phyloP scores from a whole-genome alignment of 305 asterid genomes.

The Rubia peregrina region DNA sequence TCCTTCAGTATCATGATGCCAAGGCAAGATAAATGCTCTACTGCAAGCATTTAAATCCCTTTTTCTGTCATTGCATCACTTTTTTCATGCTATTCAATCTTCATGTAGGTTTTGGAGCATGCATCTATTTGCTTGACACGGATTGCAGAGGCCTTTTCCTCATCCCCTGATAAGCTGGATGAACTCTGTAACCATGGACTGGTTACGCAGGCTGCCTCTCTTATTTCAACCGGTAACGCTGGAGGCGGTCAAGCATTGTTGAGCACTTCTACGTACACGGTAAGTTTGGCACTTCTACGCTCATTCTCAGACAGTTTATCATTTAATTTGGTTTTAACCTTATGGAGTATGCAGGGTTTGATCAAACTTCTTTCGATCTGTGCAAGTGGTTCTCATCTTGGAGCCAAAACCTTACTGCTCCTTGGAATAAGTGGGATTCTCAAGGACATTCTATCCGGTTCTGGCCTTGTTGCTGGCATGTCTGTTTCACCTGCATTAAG shows the following conservation, averaged over 20 bases:
- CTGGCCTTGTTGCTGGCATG: conserved; percentile 68
- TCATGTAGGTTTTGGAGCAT: conserved; percentile 78
- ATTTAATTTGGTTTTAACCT: conserved; percentile 24
- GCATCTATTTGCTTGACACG: conserved; percentile 97
- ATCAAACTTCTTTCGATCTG: conserved; percentile 88
- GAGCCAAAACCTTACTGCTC: conserved; percentile 75
- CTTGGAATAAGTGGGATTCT: conserved; percentile 93
- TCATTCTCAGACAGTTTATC: neutral
- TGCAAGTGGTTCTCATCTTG: conserved; percentile 88
- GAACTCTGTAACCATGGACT: conserved; percentile 95
- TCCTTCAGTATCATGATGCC: conserved; percentile 95
- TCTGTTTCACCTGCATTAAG: conserved; percentile 89
- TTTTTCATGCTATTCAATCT: conserved; percentile 7
- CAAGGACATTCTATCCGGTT: conserved; percentile 83
- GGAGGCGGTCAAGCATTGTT: conserved; percentile 95
- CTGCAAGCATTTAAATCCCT: neutral
- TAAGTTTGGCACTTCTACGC: conserved; percentile 16
- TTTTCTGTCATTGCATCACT: neutral
- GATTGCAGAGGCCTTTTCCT: conserved; percentile 95
- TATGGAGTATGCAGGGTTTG: conserved; percentile 66
- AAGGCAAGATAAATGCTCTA: conserved; percentile 44
- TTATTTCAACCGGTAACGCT: conserved; percentile 73
- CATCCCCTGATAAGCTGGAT: conserved; percentile 87
- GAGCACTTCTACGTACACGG: conserved; percentile 95
- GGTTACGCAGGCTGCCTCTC: conserved; percentile 88